Percentiles rank a stretch among this genome's conserved stretches.
Evolutionary conservation across 2,329 filamentous ascomycete species (phyloP).

Genomic region (Colletotrichum somersetense): DNA sequence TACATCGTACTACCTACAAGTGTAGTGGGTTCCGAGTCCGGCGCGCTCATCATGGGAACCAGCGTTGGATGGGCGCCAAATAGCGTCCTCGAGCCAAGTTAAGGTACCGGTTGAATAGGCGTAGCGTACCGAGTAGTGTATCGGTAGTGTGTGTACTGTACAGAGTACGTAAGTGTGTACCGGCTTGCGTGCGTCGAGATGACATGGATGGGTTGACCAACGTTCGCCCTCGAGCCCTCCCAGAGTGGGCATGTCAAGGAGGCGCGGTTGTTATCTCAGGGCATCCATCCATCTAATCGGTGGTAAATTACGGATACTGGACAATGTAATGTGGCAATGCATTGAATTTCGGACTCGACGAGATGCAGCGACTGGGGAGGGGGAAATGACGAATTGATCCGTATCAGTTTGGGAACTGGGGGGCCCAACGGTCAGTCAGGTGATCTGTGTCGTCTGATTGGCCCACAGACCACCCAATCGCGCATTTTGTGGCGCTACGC

Average conservation of each 20-base stretch:
- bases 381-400: conserved; percentile 13
- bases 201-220: background rate
- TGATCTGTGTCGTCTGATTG: conserved; percentile 21
- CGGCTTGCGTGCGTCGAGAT: background rate
- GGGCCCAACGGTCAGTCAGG: background rate
- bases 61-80: conserved; percentile 2
- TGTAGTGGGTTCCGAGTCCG: background rate
- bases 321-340: background rate
- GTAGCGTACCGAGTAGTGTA: background rate
- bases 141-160: too few relatives aligned
- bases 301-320: background rate
- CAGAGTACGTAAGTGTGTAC: too few relatives aligned
- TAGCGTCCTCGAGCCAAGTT: background rate
- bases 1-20: background rate
- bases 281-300: too few relatives aligned
- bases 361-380: background rate
- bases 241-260: background rate
- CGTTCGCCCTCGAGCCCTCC: too few relatives aligned
- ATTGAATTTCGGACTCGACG: background rate
- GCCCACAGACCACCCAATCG: conserved; percentile 18
- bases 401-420: conserved; percentile 10
- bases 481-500: conserved; percentile 17
- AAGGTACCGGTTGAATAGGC: background rate
- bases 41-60: conserved; percentile 1
- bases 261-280: background rate